These are phyloP conservation scores for Hanseniaspora jakobsenii DNA, from an alignment of 805 yeast genomes.

Conservation along the genomic window DNA sequence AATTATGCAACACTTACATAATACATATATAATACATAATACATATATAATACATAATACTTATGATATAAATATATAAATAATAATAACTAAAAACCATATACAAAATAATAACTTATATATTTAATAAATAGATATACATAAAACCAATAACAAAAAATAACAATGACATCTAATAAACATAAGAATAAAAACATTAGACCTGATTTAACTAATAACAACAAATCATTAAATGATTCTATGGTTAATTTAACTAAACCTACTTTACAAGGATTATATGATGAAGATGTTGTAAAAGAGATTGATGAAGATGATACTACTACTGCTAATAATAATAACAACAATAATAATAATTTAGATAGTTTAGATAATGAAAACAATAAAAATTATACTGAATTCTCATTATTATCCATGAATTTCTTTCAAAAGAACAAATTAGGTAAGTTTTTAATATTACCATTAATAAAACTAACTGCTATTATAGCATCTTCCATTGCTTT, in stretches of 20 bases:
- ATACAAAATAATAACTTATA: no score
- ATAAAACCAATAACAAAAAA: not conserved
- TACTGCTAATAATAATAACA: not conserved
- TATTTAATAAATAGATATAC: no score
- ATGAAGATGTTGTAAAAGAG: constrained; percentile 29
- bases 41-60: no score
- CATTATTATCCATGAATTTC: not conserved
- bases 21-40: no score
- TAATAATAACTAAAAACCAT: no score
- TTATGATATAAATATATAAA: no score
- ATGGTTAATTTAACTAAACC: constrained; percentile 40
- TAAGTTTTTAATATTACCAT: constrained; percentile 1
- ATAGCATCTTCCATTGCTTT: constrained; percentile 1
- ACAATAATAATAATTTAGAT: not conserved
- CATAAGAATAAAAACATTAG: not conserved
- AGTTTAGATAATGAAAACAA: not conserved
- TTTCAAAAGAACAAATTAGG: constrained; percentile 3
- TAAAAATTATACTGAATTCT: not conserved
- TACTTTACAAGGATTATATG: constrained; percentile 40
- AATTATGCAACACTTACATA: no score
- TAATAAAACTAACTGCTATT: not conserved
- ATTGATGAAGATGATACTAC: constrained; percentile 23
- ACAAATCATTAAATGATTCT: constrained; percentile 24
- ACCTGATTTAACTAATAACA: not conserved
- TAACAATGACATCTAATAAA: constrained; percentile 1